These are phyloP conservation scores for Wickerhamomyces pijperi DNA, from an alignment of 805 yeast genomes.

Conservation along the genomic window DNA sequence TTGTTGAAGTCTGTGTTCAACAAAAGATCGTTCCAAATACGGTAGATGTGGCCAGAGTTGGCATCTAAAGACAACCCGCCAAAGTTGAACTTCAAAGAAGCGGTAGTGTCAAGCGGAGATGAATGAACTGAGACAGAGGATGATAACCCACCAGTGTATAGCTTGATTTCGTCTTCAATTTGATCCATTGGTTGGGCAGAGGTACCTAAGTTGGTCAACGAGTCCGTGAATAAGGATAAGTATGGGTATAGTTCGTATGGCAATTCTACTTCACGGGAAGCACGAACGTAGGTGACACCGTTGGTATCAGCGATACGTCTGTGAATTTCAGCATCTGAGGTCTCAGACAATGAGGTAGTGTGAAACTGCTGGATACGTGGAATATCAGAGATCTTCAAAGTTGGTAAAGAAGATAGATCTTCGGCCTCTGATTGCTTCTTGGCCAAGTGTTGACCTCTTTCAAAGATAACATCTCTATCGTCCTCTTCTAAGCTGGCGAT, in stretches of 20 bases:
- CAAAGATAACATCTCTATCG: slow-evolving; percentile 46
- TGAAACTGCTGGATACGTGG: slow-evolving; percentile 37
- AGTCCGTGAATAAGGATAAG: slow-evolving; percentile 66
- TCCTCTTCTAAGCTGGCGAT: slow-evolving; percentile 33
- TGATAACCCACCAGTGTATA: slow-evolving; percentile 75
- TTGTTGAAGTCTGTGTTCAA: slow-evolving; percentile 56
- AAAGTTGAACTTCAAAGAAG: slow-evolving; percentile 44
- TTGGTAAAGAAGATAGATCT: slow-evolving; percentile 72
- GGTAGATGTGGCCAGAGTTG: slow-evolving; percentile 49
- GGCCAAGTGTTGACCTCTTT: slow-evolving; percentile 49
- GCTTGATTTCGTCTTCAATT: slow-evolving; percentile 74
- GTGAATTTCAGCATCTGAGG: slow-evolving; percentile 20
- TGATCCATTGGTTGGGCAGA: slow-evolving; percentile 55
- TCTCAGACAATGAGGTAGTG: slow-evolving; percentile 19
- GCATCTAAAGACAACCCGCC: slow-evolving; percentile 62
- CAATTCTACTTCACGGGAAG: slow-evolving; percentile 48
- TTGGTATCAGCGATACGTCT: slow-evolving; percentile 59
- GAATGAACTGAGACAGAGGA: slow-evolving; percentile 48
- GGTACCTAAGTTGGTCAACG: slow-evolving; percentile 86
- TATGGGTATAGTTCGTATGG: slow-evolving; percentile 57
- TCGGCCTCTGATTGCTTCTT: slow-evolving; percentile 58
- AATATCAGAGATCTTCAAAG: slow-evolving; percentile 66
- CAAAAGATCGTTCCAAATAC: slow-evolving; percentile 61
- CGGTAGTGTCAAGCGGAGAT: slow-evolving; percentile 38
- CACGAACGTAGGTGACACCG: slow-evolving; percentile 69